Base-by-base conservation (phyloP, 2,329 filamentous ascomycete species). In the Monosporascus sp. region DNA sequence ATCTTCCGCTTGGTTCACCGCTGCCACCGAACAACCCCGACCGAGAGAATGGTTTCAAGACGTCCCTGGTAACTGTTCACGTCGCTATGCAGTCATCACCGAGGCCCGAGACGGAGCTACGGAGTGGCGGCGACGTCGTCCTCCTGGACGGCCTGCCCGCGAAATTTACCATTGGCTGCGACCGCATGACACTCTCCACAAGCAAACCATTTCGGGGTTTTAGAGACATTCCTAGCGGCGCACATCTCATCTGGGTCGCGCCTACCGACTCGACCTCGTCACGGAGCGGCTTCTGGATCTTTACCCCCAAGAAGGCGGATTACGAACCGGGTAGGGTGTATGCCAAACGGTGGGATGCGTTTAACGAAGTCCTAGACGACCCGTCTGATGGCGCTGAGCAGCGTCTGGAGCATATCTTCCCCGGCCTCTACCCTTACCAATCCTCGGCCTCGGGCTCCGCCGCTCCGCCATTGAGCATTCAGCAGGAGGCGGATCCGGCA, bases 191-290 rank as follows among this genome's bases (percentile, higher is more conserved):
- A 2, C 74, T 81, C 56, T 76, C 72, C 17, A 72, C 73, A 5
- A 70, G 67, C 41, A 66, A 59, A 41, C 58, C 74, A 22, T 80
- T 85, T 58, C 68, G 70, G 7, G 83, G 83, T 20, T 72, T 86
- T 53, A 75, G 75, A 22, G 73, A 81, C 52, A 70, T 86, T 26
- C 80, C 81, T 0, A 63, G 71, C 0, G 84, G 84, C 0, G 65
- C 77, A 16, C 84, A 86, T 63, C 78, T 86, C 54, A 71, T 85
- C 53, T 86, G 82, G 81, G 75, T 79, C 27, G 73, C 81, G 2
- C 73, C 79, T 22, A 72, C 75, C 0, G 70, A 71, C 2, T 71
- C 72, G 19, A 70, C 74, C 19, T 79, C 79, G 2, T 67, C 74
- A 31, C 75, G 83, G 3, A 78, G 73, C 52, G 84, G 81, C 5